Conservation (phyloP, 768 basidiomycete species). For the Phlebiopsis flavidoalba region DNA sequence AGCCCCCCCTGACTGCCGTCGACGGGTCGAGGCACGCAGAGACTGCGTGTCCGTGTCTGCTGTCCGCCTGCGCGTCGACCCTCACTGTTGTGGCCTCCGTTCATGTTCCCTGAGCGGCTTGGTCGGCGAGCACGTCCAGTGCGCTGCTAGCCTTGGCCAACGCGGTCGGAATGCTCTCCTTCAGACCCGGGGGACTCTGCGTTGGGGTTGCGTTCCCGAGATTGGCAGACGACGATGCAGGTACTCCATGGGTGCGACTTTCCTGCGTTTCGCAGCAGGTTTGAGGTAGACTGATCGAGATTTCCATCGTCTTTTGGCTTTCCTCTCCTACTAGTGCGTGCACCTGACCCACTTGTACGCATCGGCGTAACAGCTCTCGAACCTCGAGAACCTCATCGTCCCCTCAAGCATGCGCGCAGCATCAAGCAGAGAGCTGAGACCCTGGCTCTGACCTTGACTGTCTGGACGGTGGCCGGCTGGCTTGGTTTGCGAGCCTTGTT, state of each 20-base stretch:
- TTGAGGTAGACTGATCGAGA: background rate
- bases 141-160: conserved; percentile 36
- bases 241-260: background rate
- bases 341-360: background rate
- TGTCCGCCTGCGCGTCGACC: background rate
- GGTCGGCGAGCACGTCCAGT: conserved; percentile 70
- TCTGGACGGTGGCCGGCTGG: background rate
- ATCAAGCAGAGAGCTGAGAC: conserved; percentile 52
- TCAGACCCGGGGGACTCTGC: background rate
- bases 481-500: background rate
- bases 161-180: background rate
- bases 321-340: conserved; percentile 17
- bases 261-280: conserved; percentile 4
- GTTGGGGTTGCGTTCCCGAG: background rate
- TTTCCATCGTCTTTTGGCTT: conserved; percentile 16
- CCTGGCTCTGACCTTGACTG: background rate
- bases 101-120: conserved; percentile 45
- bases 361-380: background rate
- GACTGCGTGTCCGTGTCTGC: background rate
- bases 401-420: conserved; percentile 59
- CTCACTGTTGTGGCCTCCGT: conserved; percentile 8
- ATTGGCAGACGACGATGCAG: background rate
- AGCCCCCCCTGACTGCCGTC: background rate
- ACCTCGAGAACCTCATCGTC: conserved; percentile 28
- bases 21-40: background rate